Evolutionary conservation across 2,329 filamentous ascomycete species (phyloP).

Genomic region (Hymenoscyphus repandus): DNA sequence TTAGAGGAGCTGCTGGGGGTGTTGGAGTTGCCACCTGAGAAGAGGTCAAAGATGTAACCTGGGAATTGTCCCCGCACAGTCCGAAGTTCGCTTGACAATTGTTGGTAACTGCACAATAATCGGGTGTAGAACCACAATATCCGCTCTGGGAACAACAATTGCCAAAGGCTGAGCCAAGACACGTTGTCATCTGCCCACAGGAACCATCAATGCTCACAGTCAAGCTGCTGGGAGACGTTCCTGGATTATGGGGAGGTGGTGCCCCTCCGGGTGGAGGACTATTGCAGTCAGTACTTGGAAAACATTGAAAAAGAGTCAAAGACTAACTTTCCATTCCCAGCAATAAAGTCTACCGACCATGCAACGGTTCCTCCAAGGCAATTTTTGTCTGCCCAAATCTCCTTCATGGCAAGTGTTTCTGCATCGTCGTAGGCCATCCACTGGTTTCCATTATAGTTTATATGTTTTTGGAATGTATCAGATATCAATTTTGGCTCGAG

Average conservation of each 20-base stretch:
- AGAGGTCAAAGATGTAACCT: background rate
- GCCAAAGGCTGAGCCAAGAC: slow-evolving; percentile 9
- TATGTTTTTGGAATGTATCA: slow-evolving; percentile 22
- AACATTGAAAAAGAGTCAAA: background rate
- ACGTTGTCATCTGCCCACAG: slow-evolving; percentile 10
- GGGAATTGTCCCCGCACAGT: background rate
- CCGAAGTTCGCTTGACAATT: slow-evolving; percentile 8
- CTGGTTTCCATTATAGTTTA: slow-evolving; percentile 32
- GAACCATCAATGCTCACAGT: slow-evolving; percentile 8
- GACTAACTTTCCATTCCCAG: slow-evolving; percentile 18
- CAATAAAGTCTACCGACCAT: slow-evolving; percentile 27
- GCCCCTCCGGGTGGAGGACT: slow-evolving; percentile 4
- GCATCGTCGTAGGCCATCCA: slow-evolving; percentile 40
- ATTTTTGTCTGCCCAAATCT: slow-evolving; percentile 20
- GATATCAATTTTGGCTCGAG: slow-evolving; percentile 23
- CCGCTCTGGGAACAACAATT: slow-evolving; percentile 11
- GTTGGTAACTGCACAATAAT: slow-evolving; percentile 4
- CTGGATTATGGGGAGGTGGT: background rate
- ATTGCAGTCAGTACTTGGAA: background rate
- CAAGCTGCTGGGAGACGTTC: background rate
- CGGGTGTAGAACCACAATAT: slow-evolving; percentile 12
- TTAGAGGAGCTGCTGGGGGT: background rate
- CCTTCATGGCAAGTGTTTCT: slow-evolving; percentile 33
- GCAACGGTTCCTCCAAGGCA: slow-evolving; percentile 29
- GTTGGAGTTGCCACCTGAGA: background rate